phyloP scores from a whole-genome alignment of 345 rosid species.

The Pistacia integerrima region DNA sequence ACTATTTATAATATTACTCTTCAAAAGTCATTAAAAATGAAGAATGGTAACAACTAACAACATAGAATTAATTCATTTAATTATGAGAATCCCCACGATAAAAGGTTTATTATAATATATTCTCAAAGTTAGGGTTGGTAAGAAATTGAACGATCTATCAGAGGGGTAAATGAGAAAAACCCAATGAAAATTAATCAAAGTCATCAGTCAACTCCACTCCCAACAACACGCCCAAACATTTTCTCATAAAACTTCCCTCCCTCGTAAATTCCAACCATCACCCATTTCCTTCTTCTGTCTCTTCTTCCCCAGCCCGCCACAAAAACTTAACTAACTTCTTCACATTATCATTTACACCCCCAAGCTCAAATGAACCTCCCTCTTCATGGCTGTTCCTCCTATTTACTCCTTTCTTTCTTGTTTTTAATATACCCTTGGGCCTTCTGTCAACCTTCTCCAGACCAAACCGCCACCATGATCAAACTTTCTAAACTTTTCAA shows the following conservation, averaged over 20 bases:
- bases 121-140: too few relatives aligned
- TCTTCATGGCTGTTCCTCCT: too few relatives aligned
- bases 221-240: conserved; percentile 20
- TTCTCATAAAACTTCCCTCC: not conserved
- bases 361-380: not conserved
- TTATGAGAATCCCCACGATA: too few relatives aligned
- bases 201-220: conserved; percentile 34
- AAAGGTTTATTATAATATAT: too few relatives aligned
- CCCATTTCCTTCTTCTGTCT: conserved; percentile 14
- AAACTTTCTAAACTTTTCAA: conserved; percentile 31
- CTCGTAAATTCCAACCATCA: not conserved
- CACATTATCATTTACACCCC: not conserved
- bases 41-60: too few relatives aligned
- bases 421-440: conserved; percentile 28
- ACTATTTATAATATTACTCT: too few relatives aligned
- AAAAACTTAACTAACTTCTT: not conserved
- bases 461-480: conserved; percentile 49
- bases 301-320: not conserved
- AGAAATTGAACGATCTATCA: too few relatives aligned
- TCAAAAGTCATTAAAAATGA: too few relatives aligned
- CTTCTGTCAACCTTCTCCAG: conserved; percentile 33
- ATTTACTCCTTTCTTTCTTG: conserved; percentile 14
- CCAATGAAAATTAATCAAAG: not conserved
- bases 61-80: too few relatives aligned
- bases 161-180: too few relatives aligned